Evolutionary conservation across 257 asterid species (phyloP), one percentile per base, ranked within the genome.

Genomic region (Rhazya stricta): DNA sequence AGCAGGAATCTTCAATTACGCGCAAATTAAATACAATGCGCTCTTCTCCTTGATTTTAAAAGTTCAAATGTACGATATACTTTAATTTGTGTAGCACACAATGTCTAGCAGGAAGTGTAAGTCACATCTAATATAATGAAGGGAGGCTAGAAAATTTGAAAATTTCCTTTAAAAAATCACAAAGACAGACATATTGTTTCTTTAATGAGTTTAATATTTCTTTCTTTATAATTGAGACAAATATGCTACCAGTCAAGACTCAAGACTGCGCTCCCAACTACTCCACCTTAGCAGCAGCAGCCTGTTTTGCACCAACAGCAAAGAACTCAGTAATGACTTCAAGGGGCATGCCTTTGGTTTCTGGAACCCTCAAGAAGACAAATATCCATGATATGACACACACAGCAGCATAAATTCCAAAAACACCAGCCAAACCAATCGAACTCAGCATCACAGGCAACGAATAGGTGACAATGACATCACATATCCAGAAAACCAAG

Each of bases 261-360:
- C 23, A 67, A 75, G 63, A 9, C 73, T 29, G 70, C 23, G 23
- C 29, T 74, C 39, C 25, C 71, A 75, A n/a, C 73, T 68, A 84
- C 83, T 81, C 88, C 9, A 30, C 51, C 85, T 87, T 84, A 9
- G 77, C 76, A 23, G 79, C 74, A n/a, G 66, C 84, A 57, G 75
- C 73, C 71, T 87, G 91, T 72, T 82, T 82, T 34, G 97, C 92
- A 15, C 97, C 98, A 39, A 90, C 93, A 50, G 97, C 90, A 9
- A 92, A 92, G 86, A 92, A 90, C 84, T 90, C 96, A 0, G 94
- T 84, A 76, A 92, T 92, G 51, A 92, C 97, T 76, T 89, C 97
- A 72, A 92, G 73, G 43, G 97, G 96, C 97, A 90, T 90, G 39
- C 97, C 97, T 79, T 90, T 92, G 0, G 97, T 92, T 69, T 89